Evolutionary conservation across 441 rosid genomes (phyloP).

Genomic region (Populus tomentosa): DNA sequence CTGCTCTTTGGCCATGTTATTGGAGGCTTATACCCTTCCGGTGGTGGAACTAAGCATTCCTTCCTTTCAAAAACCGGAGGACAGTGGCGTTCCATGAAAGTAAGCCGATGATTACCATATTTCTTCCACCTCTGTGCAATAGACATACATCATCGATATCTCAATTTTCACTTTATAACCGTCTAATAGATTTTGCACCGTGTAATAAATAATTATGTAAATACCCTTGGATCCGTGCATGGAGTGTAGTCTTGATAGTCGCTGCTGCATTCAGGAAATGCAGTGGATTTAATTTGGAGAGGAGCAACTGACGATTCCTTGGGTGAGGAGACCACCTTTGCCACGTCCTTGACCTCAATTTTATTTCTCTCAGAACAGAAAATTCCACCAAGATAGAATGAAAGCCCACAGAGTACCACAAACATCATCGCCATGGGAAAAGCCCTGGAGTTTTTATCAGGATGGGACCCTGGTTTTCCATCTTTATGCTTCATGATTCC

Average conservation of each 20-base stretch:
- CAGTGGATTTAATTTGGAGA: constrained; percentile 48
- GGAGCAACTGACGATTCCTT: constrained; percentile 42
- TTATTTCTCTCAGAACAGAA: constrained; percentile 61
- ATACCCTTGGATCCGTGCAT: constrained; percentile 93
- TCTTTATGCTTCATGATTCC: constrained; percentile 76
- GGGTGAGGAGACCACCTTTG: constrained; percentile 45
- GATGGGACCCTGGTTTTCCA: constrained; percentile 49
- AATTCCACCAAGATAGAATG: constrained; percentile 87
- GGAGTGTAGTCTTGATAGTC: constrained; percentile 95
- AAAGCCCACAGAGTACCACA: constrained; percentile 62
- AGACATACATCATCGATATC: constrained; percentile 9
- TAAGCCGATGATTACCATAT: constrained; percentile 73
- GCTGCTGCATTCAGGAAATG: constrained; percentile 73
- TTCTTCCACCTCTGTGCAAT: constrained; percentile 81
- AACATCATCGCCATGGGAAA: constrained; percentile 49
- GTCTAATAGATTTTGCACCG: not conserved
- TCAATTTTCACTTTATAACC: not conserved
- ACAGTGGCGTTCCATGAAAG: constrained; percentile 94
- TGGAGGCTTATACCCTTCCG: constrained; percentile 88
- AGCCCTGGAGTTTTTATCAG: constrained; percentile 45
- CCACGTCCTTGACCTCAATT: constrained; percentile 31
- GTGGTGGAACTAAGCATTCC: constrained; percentile 90
- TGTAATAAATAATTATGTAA: not conserved
- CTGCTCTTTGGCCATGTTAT: constrained; percentile 95
- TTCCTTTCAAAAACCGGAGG: constrained; percentile 86